Evolutionary conservation across 148 eudicot genomes (phyloP).

Genomic region (Polygonum aviculare): DNA sequence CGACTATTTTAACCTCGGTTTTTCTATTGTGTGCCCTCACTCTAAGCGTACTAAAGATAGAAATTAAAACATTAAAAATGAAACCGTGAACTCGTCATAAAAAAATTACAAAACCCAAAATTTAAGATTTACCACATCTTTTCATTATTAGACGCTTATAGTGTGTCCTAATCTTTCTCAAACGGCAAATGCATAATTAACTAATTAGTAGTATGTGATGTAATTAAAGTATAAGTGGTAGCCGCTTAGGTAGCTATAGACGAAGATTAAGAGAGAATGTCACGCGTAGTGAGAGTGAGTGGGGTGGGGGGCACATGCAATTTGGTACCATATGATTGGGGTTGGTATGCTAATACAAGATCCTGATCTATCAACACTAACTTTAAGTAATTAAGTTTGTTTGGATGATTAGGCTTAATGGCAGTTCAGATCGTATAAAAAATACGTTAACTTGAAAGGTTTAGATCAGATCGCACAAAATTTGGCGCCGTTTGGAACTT

Average conservation of each 20-base stretch:
- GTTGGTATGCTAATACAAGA: not conserved
- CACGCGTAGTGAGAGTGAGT: not conserved
- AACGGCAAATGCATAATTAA: not conserved
- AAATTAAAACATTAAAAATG: too few relatives aligned
- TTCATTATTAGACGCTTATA: too few relatives aligned
- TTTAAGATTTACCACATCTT: too few relatives aligned
- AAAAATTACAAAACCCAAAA: too few relatives aligned
- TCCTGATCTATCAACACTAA: not conserved
- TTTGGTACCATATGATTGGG: conserved; percentile 2
- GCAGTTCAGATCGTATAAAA: not conserved
- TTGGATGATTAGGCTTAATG: not conserved
- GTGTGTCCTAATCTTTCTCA: too few relatives aligned
- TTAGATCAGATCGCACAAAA: not conserved
- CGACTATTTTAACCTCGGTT: too few relatives aligned
- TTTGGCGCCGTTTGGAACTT: not conserved
- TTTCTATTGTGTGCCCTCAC: too few relatives aligned
- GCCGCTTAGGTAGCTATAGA: not conserved
- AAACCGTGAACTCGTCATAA: too few relatives aligned
- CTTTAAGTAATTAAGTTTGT: not conserved
- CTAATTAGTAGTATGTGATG: not conserved
- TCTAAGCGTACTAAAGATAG: too few relatives aligned
- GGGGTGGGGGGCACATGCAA: not conserved
- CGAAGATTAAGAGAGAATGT: not conserved
- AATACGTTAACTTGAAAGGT: not conserved
- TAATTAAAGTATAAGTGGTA: not conserved